Percentiles rank a stretch among this genome's conserved stretches.
Evolutionary conservation across 164 flowering plant species (phyloP).

Genomic region (Annona squamosa): DNA sequence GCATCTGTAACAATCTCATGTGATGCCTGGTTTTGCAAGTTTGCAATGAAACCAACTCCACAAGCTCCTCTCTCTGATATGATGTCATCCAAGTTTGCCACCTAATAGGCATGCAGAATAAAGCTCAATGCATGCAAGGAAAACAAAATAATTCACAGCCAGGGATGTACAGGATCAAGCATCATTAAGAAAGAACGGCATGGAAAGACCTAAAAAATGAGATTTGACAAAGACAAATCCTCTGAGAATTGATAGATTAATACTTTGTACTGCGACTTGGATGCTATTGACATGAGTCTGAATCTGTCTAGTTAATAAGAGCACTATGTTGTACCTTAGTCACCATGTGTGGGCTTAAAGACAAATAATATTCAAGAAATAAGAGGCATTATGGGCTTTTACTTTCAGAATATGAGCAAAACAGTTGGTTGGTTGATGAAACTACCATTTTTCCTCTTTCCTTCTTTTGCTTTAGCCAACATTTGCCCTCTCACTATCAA

Average conservation of each 20-base stretch:
- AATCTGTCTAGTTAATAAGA: background rate
- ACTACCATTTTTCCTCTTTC: no score
- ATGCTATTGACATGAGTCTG: background rate
- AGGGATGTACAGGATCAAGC: background rate
- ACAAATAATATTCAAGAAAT: no score
- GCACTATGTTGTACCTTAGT: no score
- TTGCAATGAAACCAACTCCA: slow-evolving; percentile 98
- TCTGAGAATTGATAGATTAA: no score
- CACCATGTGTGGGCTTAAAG: no score
- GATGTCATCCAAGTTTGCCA: slow-evolving; percentile 75
- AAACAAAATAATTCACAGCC: background rate
- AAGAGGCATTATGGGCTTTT: no score
- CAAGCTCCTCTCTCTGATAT: slow-evolving; percentile 96
- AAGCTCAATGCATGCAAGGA: background rate
- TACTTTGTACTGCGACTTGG: background rate
- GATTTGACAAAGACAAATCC: background rate
- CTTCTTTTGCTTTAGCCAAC: no score
- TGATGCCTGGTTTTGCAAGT: slow-evolving; percentile 75
- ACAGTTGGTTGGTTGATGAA: no score
- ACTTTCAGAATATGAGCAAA: no score
- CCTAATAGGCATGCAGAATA: slow-evolving; percentile 29
- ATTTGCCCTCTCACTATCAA: no score
- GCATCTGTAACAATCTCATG: slow-evolving; percentile 78
- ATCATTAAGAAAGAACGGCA: background rate
- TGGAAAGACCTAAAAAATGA: background rate